These are phyloP conservation scores for Tetrahymena thermophila DNA, from an alignment of 73 alveolate species.

Conservation along the genomic window DNA sequence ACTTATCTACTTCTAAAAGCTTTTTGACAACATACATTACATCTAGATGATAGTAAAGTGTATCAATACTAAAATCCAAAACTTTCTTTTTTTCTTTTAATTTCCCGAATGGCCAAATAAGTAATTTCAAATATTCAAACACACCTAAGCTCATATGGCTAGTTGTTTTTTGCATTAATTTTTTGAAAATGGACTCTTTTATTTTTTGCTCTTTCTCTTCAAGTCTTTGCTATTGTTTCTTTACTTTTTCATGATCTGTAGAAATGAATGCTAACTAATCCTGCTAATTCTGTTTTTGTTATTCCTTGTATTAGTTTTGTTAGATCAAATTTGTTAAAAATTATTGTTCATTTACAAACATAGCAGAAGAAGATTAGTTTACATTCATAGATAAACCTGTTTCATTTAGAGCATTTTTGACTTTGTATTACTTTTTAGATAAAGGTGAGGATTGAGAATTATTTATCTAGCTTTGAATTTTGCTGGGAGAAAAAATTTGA, in stretches of 20 bases:
- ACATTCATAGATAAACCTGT: background rate
- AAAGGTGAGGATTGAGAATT: background rate
- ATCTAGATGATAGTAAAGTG: background rate
- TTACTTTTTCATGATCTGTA: background rate
- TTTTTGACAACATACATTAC: background rate
- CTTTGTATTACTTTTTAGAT: background rate
- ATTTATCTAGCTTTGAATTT: background rate
- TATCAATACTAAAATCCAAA: background rate
- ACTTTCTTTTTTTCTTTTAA: background rate
- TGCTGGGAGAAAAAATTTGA: background rate
- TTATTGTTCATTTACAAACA: background rate
- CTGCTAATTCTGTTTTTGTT: background rate
- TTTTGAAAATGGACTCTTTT: background rate
- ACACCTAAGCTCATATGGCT: background rate
- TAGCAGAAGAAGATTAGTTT: background rate
- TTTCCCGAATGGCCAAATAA: background rate
- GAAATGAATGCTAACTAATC: background rate
- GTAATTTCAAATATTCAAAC: background rate
- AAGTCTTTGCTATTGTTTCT: background rate
- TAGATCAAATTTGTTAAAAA: background rate
- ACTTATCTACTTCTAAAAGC: background rate
- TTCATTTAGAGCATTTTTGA: background rate
- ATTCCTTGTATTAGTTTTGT: background rate
- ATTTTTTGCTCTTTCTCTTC: background rate
- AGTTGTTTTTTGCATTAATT: background rate